Evolutionary conservation across 257 asterid genomes (phyloP).

Genomic region (Agastache rugosa): DNA sequence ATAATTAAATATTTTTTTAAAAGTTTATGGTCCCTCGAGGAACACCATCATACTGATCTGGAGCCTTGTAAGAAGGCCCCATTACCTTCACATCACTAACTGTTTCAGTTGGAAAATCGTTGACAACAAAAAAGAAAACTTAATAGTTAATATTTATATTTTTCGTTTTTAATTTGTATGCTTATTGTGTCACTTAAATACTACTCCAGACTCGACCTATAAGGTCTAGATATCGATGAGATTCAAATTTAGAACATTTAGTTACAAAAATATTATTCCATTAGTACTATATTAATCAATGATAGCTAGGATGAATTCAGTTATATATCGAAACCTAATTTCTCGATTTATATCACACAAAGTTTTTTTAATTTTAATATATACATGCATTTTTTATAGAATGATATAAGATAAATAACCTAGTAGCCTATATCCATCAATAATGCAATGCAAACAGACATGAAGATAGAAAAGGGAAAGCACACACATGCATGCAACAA

Average conservation of each 20-base stretch:
- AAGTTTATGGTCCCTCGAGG: conserved; percentile 49
- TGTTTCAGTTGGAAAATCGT: conserved; percentile 44
- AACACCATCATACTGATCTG: conserved; percentile 59
- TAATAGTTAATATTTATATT: not conserved
- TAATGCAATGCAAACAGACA: conserved; percentile 20
- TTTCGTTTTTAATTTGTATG: too few species aligned
- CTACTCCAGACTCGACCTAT: too few species aligned
- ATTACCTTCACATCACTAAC: conserved; percentile 51
- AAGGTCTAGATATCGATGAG: too few species aligned
- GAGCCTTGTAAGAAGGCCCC: conserved; percentile 68
- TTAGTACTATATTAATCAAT: too few species aligned
- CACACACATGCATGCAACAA: conserved; percentile 21
- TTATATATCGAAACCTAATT: too few species aligned
- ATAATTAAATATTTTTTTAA: conserved; percentile 27
- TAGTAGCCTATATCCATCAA: conserved; percentile 22
- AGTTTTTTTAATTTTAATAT: too few species aligned
- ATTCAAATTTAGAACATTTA: too few species aligned
- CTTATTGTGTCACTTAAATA: too few species aligned
- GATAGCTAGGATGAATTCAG: too few species aligned
- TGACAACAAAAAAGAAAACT: not conserved
- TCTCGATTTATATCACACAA: too few species aligned
- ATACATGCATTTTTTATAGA: too few species aligned
- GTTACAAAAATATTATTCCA: too few species aligned
- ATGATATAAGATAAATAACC: not conserved
- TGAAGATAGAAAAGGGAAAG: conserved; percentile 13